Evolutionary conservation across 116 monocot species (phyloP), one percentile per base, ranked within the genome.

Genomic region (Thalassia testudinum): DNA sequence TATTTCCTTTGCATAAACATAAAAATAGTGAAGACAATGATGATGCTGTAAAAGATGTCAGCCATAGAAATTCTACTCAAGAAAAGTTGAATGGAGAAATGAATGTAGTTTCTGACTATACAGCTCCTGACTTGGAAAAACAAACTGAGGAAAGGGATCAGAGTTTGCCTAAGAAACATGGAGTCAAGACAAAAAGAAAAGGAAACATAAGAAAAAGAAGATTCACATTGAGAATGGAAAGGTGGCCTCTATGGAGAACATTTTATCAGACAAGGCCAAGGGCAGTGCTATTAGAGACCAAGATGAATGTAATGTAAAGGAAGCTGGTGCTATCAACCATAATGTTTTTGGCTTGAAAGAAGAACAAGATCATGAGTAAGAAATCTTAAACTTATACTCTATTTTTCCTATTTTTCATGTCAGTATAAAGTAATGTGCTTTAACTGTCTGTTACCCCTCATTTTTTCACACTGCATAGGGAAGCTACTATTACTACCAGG

Each of bases 171-270:
- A 10, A 34, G 30, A 45, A 45, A n/a, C 4, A 23, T 2, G 13
- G 38, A n/a, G n/a, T n/a, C 6, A 29, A 19, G n/a, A 16, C 48
- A 66, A 64, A 37, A 69, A 43, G 43, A 63, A 55, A 58, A 54
- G 24, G 5, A 74, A 69, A 27, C 29, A 22, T 59, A 68, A 52
- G 57, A 58, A 52, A 27, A 70, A 25, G 37, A 70, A 62, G 22
- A 50, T 49, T 24, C 56, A 63, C 19, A 16, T 13, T 16, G 25
- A 67, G 42, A 53, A 59, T 4, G 17, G 8, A 15, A 40, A 15
- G 10, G 30, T 34, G 30, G 30, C 3, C 6, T 34, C 30, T 34
- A 16, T 21, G 38, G 21, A 57, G 42, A 19, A 4, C 20, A 43
- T 43, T 34, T 6, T 21, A 5, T 16, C n/a, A 15, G 54, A 76